Evolutionary conservation across 1,284 basidiomycete genomes (phyloP), one percentile per base, ranked within the genome.

Genomic region (Pseudozyma thailandica): DNA sequence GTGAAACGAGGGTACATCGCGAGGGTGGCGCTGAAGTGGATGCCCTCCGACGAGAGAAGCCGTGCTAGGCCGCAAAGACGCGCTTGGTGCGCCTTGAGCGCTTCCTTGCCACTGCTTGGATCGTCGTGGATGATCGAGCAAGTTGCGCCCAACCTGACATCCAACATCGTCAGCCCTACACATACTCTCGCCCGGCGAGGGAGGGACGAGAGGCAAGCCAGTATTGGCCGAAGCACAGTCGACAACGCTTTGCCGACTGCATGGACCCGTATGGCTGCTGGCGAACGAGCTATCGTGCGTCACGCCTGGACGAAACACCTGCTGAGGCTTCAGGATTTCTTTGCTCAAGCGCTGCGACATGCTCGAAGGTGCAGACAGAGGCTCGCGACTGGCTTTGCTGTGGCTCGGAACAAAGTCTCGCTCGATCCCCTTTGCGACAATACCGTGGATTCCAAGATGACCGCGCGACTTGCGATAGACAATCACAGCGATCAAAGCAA

Each of bases 201-300:
- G 7, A 1, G 60, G 60, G 49, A 39, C 28, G 10, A 52, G 25
- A 2, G 60, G 49, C 20, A 45, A 56, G 5, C 31, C 27, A 0
- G 53, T 18, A 9, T 30, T 55, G 1, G 44, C 44, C 1, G 49
- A 48, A 13, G 53, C 38, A 25, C 53, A 51, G 2, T 63, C 49
- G 4, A 41, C n/a, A 18, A 42, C 12, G 25, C 49, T 47, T 5
- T 41, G 41, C 3, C n/a, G 16, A 3, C n/a, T 21, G 21, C 30
- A 50, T 0, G 37, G 33, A 21, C 42, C 31, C 0, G 10, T 16
- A 12, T 41, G 9, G 20, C 20, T 23, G 25, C 46, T 54, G 26
- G 33, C 30, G 25, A 46, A 54, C 3, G 54, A 54, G 16, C 33
- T 50, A 26, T 64, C 38, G 23, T 50, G 41, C 0, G 50, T 42